A percentile compares a stretch with the other conserved stretches of the same genome.
Evolutionary conservation across 2,329 filamentous ascomycete species (phyloP).

Genomic region (Clarireedia monteithiana): DNA sequence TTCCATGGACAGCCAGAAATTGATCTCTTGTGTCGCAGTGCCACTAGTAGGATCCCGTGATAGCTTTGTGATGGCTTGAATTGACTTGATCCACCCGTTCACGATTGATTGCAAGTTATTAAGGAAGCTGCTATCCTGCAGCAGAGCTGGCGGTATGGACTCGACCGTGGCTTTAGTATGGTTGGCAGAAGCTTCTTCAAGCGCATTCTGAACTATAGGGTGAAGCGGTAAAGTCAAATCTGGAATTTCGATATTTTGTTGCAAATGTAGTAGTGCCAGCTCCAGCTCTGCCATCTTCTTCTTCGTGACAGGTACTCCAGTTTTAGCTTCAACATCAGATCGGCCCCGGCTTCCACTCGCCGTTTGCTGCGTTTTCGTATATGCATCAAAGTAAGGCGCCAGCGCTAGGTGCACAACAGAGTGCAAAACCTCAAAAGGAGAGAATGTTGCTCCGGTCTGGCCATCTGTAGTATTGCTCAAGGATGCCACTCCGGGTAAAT

Average conservation of each 20-base stretch:
- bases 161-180: slow-evolving; percentile 68
- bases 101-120: slow-evolving; percentile 91
- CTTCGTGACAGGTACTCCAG: slow-evolving; percentile 92
- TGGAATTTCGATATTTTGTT: slow-evolving; percentile 97
- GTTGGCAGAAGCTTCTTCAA: slow-evolving; percentile 67
- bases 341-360: slow-evolving; percentile 60
- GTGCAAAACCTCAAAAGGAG: slow-evolving; percentile 88
- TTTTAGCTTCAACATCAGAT: slow-evolving; percentile 83
- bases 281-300: slow-evolving; percentile 94
- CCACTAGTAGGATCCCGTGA: slow-evolving; percentile 69
- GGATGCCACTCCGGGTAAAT: slow-evolving; percentile 74
- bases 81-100: slow-evolving; percentile 98
- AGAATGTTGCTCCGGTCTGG: slow-evolving; percentile 64
- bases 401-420: slow-evolving; percentile 85
- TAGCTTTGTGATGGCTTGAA: slow-evolving; percentile 92
- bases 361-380: slow-evolving; percentile 73
- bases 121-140: slow-evolving; percentile 84
- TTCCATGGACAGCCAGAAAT: slow-evolving; percentile 98
- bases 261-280: slow-evolving; percentile 79
- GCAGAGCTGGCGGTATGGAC: slow-evolving; percentile 63
- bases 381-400: slow-evolving; percentile 95
- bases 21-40: slow-evolving; percentile 94
- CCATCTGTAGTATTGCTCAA: slow-evolving; percentile 53
- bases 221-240: slow-evolving; percentile 83
- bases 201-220: slow-evolving; percentile 75